Base-by-base conservation (phyloP, 2,329 filamentous ascomycete genomes). In the Alternaria incomplexa region DNA sequence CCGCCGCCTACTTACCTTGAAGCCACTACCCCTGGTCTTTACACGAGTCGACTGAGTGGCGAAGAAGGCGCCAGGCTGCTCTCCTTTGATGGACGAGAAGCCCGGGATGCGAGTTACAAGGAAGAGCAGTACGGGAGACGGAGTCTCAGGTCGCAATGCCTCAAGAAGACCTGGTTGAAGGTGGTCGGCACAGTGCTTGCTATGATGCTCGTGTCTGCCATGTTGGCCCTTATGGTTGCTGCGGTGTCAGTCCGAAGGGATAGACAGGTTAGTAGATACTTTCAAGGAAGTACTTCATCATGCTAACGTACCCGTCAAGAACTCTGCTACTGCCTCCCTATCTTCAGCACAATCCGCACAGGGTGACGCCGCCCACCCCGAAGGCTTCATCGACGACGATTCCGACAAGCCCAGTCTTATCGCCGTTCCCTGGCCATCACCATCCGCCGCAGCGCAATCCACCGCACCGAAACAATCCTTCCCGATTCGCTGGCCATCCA, bases 401-500 rank as follows among this genome's bases (percentile, higher is more conserved):
- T 62, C 61, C 6, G 56, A 69, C 36, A 22, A 60, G 17, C 62
- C 61, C 30, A 50, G 65, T 44, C 47, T 62, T 12, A 62, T 68
- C 50, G 48, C 67, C 25, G 63, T 66, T 8, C 48, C 66, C 12
- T 67, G 66, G 61, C 68, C 71, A 32, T 62, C 69, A 9, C 65
- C 65, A 17, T 65, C 61, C 9, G 45, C 68, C 45, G 20, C 47
- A 20, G 43, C 64, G 23, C 64, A 67, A 10, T 54, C 66, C 36
- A 36, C 26, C 1, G 47, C 60, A 30, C 44, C 56, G 1, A 69
- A 69, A 47, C 55, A 74, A 36, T 61, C 64, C 7, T 79, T 75
- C 53, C 77, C 77, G 3, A 78, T 79, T n/a, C 70, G 76, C 30
- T 79, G 77, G 77, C 77, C 77, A 13, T 59, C 67, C n/a, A 69